Evolutionary conservation across 2,329 filamentous ascomycete genomes (phyloP), one percentile per base, ranked within the genome.

Genomic region (Conoideocrella luteorostrata): DNA sequence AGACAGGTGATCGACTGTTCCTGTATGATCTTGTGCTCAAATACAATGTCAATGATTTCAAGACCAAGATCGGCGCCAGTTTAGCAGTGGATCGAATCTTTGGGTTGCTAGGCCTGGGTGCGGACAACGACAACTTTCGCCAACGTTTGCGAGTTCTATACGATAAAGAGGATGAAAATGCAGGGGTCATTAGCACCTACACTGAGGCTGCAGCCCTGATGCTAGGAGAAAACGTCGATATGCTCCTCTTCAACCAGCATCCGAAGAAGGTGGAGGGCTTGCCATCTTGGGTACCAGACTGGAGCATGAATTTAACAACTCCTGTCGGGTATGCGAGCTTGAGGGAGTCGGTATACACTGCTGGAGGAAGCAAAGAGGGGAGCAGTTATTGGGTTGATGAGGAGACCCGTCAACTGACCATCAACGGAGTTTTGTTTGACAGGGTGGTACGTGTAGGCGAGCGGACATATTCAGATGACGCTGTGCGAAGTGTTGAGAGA

Each of bases 201-300:
- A 46, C 50, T 0, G 52, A 56, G 18, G 39, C 52, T 7, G 51
- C 55, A 0, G 48, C 42, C 5, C 32, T 59, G 5, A 47, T 61
- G 12, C 35, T 56, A 6, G 42, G 43, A 18, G 44, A 54, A 2
- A 56, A 52, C 24, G 24, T 53, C 5, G 61, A 64, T 41, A 35
- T 56, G 2, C 45, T 65, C 6, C 48, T 61, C 6, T 63, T 57
- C 39, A 54, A 52, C 5, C 61, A 63, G 45, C 49, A 51, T 5
- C 54, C 56, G 2, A 58, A 56, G 17, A 33, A 29, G 18, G 45
- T 50, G 2, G 11, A 32, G 2, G 46, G 41, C 3, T 20, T 63
- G 15, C 62, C 61, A 3, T 62, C 60, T 3, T 65, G 62, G 62
- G 59, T 57, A 4, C 59, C 61, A 6, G 61, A 65, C 45, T 64